Base-by-base conservation (phyloP, 345 rosid species). In the Xanthoceras sorbifolium region DNA sequence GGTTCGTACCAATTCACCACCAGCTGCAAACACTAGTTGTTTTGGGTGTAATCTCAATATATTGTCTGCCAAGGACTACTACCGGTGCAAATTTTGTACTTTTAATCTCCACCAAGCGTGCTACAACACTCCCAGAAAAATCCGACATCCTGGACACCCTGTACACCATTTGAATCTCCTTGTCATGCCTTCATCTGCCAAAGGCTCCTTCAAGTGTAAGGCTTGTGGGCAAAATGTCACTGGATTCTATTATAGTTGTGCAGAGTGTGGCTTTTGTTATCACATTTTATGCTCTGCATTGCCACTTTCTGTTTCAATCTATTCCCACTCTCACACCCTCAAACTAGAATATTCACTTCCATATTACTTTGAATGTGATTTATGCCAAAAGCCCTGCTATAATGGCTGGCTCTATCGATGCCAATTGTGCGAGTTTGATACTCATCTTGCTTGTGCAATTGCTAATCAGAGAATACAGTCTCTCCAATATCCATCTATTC, bases 361-460 rank as follows among this genome's bases (percentile, higher is more conserved):
- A 0, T 79, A 81, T 42, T 85, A 83, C 29, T 85, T 87, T 64
- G 67, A 64, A 67, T 90, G 90, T 68, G 89, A 86, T 73, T 32
- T 83, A 29, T 90, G 94, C 78, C 42, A 55, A 20, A 77, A 75
- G 32, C 77, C 84, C 9, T 64, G 83, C 66, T 75, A 57, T 31
- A 76, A 76, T 15, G 88, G 85, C 1, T 88, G 91, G 93, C 80
- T 88, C 1, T 88, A 88, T 68, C 75, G 88, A 34, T 90, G 94
- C 67, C 77, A 69, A 9, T 77, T 69, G 64, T 90, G 90, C 67
- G 92, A 86, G 61, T 90, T 87, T 31, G 86, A 90, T 59, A 52
- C 88, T 2, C 90, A 90, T 77, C 83, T 82, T 64, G 64, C 75
- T 44, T 86, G 92, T 65, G 89, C 88, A 25, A 66, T 85, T 44